A percentile compares a stretch with the other conserved stretches of the same genome.
Conservation (phyloP, 345 rosid genomes). For the Conringia planisiliqua region DNA sequence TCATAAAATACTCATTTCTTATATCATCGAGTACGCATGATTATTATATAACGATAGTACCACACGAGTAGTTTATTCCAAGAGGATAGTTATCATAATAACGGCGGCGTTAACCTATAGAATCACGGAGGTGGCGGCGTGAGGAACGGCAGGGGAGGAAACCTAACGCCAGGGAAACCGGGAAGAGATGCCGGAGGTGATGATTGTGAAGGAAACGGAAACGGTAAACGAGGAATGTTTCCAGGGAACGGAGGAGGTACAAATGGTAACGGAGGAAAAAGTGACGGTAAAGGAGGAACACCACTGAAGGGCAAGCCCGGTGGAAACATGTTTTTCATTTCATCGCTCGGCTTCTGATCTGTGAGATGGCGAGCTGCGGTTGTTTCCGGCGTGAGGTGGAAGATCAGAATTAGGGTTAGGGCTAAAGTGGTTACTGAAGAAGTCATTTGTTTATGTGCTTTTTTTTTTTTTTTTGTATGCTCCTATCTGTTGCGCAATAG, state of each 20-base stretch:
- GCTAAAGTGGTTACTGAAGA: constrained; percentile 13
- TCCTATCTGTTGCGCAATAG: not conserved
- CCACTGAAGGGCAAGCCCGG: constrained; percentile 28
- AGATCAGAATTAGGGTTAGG: constrained; percentile 19
- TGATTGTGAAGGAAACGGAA: constrained; percentile 24
- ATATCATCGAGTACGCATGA: constrained; percentile 10
- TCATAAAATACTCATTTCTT: not conserved
- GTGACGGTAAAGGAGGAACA: constrained; percentile 28
- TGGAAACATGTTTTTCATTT: constrained; percentile 7
- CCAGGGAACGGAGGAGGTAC: constrained; percentile 21
- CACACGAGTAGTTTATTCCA: constrained; percentile 9
- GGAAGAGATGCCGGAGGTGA: constrained; percentile 24
- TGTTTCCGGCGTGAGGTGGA: constrained; percentile 18
- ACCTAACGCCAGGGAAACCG: constrained; percentile 19
- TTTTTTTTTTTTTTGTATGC: not conserved
- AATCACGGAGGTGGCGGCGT: constrained; percentile 23
- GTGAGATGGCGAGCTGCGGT: constrained; percentile 14
- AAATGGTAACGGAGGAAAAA: constrained; percentile 15
- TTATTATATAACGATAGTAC: not conserved
- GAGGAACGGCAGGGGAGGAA: constrained; percentile 26
- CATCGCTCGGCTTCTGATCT: constrained; percentile 5
- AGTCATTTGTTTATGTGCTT: constrained; percentile 3
- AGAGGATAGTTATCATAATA: not conserved
- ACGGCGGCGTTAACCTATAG: not conserved
- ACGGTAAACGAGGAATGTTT: constrained; percentile 4